A percentile compares a stretch with the other conserved stretches of the same genome.
Evolutionary conservation across 2,329 filamentous ascomycete species (phyloP).

Genomic region (Calonectria montana): DNA sequence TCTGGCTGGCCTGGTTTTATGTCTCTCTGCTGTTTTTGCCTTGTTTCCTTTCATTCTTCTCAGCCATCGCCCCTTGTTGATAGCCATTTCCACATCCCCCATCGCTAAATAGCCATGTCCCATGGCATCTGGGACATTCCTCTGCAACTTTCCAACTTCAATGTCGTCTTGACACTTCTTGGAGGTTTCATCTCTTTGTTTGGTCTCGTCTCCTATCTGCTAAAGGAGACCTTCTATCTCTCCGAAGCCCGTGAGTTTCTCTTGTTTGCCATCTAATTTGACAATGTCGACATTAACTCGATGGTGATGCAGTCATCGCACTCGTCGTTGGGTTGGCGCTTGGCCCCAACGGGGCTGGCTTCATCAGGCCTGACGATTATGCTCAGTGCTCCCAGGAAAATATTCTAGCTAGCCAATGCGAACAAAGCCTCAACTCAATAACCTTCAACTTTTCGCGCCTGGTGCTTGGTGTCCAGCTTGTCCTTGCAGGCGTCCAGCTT

Average conservation of each 20-base stretch:
- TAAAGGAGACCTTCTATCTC: slow-evolving; percentile 91
- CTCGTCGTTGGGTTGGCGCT: slow-evolving; percentile 82
- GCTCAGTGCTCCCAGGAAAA: slow-evolving; percentile 55
- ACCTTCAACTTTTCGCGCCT: slow-evolving; percentile 88
- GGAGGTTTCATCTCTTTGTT: slow-evolving; percentile 92
- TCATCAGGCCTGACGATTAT: slow-evolving; percentile 81
- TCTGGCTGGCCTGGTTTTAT: not conserved
- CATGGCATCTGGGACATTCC: slow-evolving; percentile 47
- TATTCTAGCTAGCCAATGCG: slow-evolving; percentile 45
- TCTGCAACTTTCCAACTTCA: slow-evolving; percentile 80
- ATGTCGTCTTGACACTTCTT: slow-evolving; percentile 80
- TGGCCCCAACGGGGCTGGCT: slow-evolving; percentile 80
- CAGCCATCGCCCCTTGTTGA: not conserved
- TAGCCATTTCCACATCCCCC: not conserved
- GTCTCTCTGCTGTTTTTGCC: too few species aligned
- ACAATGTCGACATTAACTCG: not conserved
- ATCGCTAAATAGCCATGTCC: slow-evolving; percentile 22
- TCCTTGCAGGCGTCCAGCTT: slow-evolving; percentile 88
- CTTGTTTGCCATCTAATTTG: too few species aligned
- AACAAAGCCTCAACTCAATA: slow-evolving; percentile 72
- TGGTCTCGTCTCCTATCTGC: slow-evolving; percentile 87
- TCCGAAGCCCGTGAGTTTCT: slow-evolving; percentile 82
- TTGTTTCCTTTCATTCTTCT: not conserved
- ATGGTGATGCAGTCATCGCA: slow-evolving; percentile 76
- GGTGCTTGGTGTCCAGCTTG: slow-evolving; percentile 89